Percentiles rank a stretch among this genome's conserved stretches.
Evolutionary conservation across 169 alveolate species (phyloP).

Genomic region (Prorocentrum cordatum): DNA sequence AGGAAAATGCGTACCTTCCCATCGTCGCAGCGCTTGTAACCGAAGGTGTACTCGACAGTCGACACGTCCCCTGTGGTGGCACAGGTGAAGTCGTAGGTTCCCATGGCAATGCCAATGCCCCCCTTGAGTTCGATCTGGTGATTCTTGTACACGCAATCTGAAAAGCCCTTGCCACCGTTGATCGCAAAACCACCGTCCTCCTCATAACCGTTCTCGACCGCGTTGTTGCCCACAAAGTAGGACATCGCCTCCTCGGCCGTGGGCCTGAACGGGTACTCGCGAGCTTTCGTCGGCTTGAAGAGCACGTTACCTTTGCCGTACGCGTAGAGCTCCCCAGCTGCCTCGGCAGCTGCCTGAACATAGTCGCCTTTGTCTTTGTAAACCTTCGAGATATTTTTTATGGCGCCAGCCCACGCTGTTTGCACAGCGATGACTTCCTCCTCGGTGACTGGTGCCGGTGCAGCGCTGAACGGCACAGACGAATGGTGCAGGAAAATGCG

Average conservation of each 20-base stretch:
- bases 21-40: background rate
- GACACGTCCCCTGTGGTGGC: background rate
- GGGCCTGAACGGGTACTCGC: background rate
- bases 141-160: background rate
- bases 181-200: constrained; percentile 12
- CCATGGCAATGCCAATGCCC: constrained; percentile 13
- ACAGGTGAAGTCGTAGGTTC: constrained; percentile 10
- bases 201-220: background rate
- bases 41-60: constrained; percentile 23
- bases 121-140: background rate
- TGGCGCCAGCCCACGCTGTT: too few species aligned
- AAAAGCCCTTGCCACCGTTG: constrained; percentile 17
- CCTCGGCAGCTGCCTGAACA: background rate
- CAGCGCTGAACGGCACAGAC: background rate
- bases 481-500: constrained; percentile 26
- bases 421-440: too few species aligned
- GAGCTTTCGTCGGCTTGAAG: constrained; percentile 11
- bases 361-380: too few species aligned
- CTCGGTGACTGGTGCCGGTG: background rate
- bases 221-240: constrained; percentile 4
- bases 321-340: constrained; percentile 10
- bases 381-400: too few species aligned
- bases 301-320: constrained; percentile 1
- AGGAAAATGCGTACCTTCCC: constrained; percentile 18
- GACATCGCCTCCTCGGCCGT: background rate